Conservation (phyloP, 2,329 filamentous ascomycete genomes). For the Fusarium chlamydosporum region DNA sequence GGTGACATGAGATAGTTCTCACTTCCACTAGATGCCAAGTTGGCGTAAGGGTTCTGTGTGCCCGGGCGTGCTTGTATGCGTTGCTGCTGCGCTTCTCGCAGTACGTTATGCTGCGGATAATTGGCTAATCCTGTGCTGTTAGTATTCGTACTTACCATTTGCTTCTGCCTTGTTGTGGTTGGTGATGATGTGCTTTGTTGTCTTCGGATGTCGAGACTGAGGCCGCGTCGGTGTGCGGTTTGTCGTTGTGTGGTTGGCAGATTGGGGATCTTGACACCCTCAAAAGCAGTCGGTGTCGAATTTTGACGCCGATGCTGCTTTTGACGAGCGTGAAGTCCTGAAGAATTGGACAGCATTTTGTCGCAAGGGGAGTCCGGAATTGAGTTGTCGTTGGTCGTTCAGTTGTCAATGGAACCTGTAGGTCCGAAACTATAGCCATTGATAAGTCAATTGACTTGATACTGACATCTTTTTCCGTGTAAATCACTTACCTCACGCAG, state of each 20-base stretch:
- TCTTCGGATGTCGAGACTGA: constrained; percentile 83
- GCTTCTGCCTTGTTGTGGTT: constrained; percentile 52
- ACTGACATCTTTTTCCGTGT: background rate
- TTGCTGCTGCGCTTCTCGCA: constrained; percentile 93
- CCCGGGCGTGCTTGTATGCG: constrained; percentile 82
- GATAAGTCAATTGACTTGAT: constrained; percentile 9
- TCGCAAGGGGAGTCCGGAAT: constrained; percentile 78
- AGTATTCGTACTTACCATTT: constrained; percentile 67
- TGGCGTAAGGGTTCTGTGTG: constrained; percentile 58
- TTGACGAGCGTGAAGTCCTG: constrained; percentile 75
- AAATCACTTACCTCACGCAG: constrained; percentile 78
- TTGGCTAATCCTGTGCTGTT: constrained; percentile 70
- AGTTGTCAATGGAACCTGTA: constrained; percentile 65
- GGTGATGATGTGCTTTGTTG: constrained; percentile 60
- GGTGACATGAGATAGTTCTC: constrained; percentile 72
- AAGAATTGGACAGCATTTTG: constrained; percentile 83
- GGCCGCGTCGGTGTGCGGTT: constrained; percentile 80
- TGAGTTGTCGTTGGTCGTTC: constrained; percentile 65
- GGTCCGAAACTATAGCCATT: constrained; percentile 59
- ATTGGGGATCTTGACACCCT: constrained; percentile 77
- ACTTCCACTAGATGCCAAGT: constrained; percentile 57
- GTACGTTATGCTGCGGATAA: constrained; percentile 76
- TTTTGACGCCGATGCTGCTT: constrained; percentile 83
- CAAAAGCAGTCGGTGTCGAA: constrained; percentile 84
- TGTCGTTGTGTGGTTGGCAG: constrained; percentile 66